Evolutionary conservation across 345 rosid genomes (phyloP).

Genomic region (Bruguiera parviflora): DNA sequence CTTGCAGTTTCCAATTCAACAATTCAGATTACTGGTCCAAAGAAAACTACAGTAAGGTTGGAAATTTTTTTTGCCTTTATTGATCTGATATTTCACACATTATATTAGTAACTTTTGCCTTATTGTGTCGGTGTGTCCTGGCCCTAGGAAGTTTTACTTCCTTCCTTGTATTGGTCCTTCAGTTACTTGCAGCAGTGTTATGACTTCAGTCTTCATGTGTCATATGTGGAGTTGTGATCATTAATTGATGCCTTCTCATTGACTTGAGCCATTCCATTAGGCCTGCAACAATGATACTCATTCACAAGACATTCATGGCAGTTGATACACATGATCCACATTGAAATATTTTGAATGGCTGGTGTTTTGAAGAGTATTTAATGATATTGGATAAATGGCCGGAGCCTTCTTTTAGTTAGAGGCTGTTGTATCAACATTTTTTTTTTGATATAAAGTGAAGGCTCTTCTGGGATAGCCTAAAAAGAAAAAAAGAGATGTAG

Average conservation of each 20-base stretch:
- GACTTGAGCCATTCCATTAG: no score
- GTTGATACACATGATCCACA: no score
- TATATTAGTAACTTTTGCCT: neutral
- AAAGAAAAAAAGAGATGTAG: no score
- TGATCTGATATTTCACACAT: neutral
- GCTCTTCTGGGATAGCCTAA: neutral
- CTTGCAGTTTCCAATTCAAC: slow-evolving; percentile 34
- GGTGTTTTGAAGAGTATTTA: no score
- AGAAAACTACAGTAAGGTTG: slow-evolving; percentile 73
- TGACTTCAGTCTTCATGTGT: neutral
- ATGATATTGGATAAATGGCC: no score
- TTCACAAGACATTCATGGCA: no score
- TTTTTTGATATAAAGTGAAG: neutral
- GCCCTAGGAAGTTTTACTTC: neutral
- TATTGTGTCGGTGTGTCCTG: neutral
- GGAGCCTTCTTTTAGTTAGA: no score
- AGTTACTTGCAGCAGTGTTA: neutral
- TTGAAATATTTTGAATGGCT: no score
- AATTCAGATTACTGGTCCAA: slow-evolving; percentile 48
- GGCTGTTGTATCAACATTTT: no score
- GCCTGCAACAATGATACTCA: no score
- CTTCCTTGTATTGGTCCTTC: neutral
- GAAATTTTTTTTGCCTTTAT: slow-evolving; percentile 10
- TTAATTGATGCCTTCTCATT: no score
- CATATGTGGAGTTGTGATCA: neutral